Conservation (phyloP, 2,329 filamentous ascomycete species). For the Bipolaris bicolor region DNA sequence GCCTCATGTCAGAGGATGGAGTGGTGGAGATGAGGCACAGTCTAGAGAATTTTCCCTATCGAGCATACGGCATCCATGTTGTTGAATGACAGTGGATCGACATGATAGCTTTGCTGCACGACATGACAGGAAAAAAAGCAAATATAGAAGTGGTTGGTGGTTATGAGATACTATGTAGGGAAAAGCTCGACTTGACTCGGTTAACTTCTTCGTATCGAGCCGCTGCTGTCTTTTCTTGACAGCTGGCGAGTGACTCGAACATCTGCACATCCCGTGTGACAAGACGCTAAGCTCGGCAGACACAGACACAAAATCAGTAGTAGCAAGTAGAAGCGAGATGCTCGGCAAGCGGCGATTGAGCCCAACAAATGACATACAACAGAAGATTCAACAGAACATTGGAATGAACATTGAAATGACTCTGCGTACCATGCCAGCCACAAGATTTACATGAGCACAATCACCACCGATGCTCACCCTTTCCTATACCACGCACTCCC, state of each 20-base stretch:
- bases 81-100: too few species aligned
- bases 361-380: too few species aligned
- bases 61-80: slow-evolving; percentile 4
- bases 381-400: neutral
- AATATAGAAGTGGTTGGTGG: neutral
- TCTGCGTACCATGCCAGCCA: neutral
- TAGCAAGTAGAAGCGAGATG: too few species aligned
- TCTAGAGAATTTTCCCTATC: slow-evolving; percentile 8
- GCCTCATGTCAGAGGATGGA: slow-evolving; percentile 3
- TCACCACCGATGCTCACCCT: neutral
- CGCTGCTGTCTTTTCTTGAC: too few species aligned
- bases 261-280: too few species aligned
- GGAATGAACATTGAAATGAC: neutral
- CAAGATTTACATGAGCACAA: neutral
- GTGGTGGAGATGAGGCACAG: slow-evolving; percentile 5
- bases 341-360: too few species aligned
- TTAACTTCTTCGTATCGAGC: neutral
- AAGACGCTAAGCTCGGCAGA: too few species aligned
- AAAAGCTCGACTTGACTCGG: neutral
- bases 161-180: neutral
- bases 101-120: too few species aligned
- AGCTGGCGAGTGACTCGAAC: too few species aligned
- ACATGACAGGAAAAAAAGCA: neutral
- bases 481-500: slow-evolving; percentile 27
- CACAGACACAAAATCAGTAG: too few species aligned